Conservation (phyloP, 345 rosid species). For the Bruguiera sexangula region DNA sequence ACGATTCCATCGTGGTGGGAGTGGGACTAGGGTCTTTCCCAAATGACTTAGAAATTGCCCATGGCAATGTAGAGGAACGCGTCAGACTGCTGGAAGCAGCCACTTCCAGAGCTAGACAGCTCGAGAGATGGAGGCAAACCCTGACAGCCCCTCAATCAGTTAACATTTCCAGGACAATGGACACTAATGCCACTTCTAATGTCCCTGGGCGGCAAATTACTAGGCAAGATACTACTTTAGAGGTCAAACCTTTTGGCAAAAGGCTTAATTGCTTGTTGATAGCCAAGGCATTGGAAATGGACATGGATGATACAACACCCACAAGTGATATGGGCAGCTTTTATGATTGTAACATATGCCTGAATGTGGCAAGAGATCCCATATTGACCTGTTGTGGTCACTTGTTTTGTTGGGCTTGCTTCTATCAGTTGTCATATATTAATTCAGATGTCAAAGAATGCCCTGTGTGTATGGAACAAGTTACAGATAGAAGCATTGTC, state of each 20-base stretch:
- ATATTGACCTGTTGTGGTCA: conserved; percentile 27
- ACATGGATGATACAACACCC: conserved; percentile 16
- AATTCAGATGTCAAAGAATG: conserved; percentile 24
- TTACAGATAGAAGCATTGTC: conserved; percentile 41
- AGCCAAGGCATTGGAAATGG: conserved; percentile 45
- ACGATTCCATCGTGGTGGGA: conserved; percentile 23
- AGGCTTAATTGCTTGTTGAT: neutral
- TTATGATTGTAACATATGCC: conserved; percentile 28
- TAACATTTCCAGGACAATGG: conserved; percentile 20
- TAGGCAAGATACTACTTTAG: no score
- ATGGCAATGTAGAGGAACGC: conserved; percentile 53
- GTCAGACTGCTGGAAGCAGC: conserved; percentile 53
- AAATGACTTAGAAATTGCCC: conserved; percentile 44
- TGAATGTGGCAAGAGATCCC: conserved; percentile 24
- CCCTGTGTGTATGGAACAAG: conserved; percentile 46
- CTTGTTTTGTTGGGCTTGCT: conserved; percentile 31
- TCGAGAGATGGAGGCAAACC: conserved; percentile 33
- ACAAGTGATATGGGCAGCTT: conserved; percentile 28
- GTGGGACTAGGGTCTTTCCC: conserved; percentile 32
- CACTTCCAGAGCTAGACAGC: conserved; percentile 44
- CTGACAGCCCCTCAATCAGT: conserved; percentile 12
- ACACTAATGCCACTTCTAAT: conserved; percentile 20
- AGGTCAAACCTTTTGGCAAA: no score
- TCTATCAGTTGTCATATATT: conserved; percentile 16
- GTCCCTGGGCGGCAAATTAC: conserved; percentile 1